These are phyloP conservation scores for Sphaerulina vaccinii DNA, from an alignment of 2,329 filamentous ascomycete species.

Conservation along the genomic window DNA sequence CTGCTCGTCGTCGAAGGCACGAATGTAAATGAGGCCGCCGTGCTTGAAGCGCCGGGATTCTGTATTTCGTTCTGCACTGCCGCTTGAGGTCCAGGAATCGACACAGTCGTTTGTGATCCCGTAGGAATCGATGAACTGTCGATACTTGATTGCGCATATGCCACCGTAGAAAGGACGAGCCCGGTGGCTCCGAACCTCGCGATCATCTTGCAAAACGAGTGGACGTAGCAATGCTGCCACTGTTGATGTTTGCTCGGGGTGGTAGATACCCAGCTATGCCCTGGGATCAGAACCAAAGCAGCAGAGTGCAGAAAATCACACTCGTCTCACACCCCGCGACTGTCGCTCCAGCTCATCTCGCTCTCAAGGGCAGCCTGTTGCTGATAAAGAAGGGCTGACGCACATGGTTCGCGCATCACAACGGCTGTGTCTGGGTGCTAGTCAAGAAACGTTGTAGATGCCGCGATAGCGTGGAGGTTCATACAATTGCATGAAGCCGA, in stretches of 20 bases:
- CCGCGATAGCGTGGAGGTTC: neutral
- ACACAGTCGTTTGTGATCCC: neutral
- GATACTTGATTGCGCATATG: slow-evolving; percentile 7
- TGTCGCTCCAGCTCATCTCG: neutral
- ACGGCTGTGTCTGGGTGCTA: neutral
- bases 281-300: neutral
- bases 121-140: neutral
- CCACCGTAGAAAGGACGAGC: slow-evolving; percentile 7
- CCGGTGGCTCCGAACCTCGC: neutral
- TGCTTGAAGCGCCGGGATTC: neutral
- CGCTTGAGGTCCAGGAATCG: neutral
- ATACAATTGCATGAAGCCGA: slow-evolving; percentile 7
- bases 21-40: slow-evolving; percentile 3
- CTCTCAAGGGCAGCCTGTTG: neutral
- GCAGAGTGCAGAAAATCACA: neutral
- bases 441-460: neutral
- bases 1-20: slow-evolving; percentile 1
- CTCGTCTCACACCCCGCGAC: neutral
- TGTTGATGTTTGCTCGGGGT: neutral
- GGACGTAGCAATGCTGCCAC: slow-evolving; percentile 23
- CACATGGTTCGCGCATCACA: neutral
- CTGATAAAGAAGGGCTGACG: neutral
- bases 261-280: neutral
- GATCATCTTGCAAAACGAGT: slow-evolving; percentile 17
- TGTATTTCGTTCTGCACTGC: neutral